Base-by-base conservation (phyloP, 2,329 filamentous ascomycete species). In the Aureobasidium sp. region DNA sequence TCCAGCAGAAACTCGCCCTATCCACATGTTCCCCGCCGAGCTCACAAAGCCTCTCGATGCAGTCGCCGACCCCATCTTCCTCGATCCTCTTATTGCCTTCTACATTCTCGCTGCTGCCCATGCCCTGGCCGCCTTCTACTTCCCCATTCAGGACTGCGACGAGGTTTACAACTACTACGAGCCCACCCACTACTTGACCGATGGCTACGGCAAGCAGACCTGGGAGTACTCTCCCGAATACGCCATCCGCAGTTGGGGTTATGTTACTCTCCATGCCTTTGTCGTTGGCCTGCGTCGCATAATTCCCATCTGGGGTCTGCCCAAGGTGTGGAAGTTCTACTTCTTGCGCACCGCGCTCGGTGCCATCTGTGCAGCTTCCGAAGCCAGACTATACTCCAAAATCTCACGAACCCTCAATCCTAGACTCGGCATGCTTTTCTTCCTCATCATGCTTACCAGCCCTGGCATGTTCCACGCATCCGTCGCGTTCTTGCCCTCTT, bases 81-180 rank as follows among this genome's bases (percentile, higher is more conserved):
- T 60, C 45, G 81, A 88, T 67, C 84, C 90, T 61, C 88, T 90
- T 67, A 81, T 84, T 51, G 88, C 88, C 14, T 95, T 97, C 73
- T 94, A 89, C 71, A 75, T 90, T 66, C 94, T 95, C 73, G 78
- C 95, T 49, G 78, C 80, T 34, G 87, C 88, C 66, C 91, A 91
- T 71, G 67, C 88, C 20, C 69, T 93, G 25, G 89, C 93, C 7
- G 94, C 93, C 12, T 70, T 88, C 36, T 93, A 87, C 73, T 87
- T 91, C 1, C 94, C 94, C 0, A 96, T 99, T 67, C 92, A 97
- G 74, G 94, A 99, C 75, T 99, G 94, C 73, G 94, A 99, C 70
- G 94, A 99, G 78, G 93, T 93, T 12, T 99, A 96, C 82, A 99
- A 99, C 74, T 99, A 96, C 79, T 99, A 93, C 91, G 94, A 99